Conservation (phyloP, 2,329 filamentous ascomycete genomes). For the Plectosphaerella plurivora region DNA sequence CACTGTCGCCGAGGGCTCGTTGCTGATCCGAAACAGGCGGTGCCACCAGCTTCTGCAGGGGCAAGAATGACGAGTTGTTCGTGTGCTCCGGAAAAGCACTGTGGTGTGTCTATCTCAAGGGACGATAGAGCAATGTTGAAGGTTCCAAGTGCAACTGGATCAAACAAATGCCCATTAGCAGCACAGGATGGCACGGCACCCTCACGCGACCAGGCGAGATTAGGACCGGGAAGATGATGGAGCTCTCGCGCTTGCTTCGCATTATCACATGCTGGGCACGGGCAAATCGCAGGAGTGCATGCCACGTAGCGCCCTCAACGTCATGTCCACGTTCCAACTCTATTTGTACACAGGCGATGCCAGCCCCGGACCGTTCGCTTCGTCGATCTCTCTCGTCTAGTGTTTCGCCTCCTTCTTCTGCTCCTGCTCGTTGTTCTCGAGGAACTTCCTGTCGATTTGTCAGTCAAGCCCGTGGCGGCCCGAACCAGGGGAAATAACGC, state of each 20-base stretch:
- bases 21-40: slow-evolving; percentile 21
- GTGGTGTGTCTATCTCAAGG: slow-evolving; percentile 26
- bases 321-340: slow-evolving; percentile 5
- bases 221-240: too few species aligned
- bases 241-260: too few species aligned
- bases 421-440: slow-evolving; percentile 36
- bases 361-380: slow-evolving; percentile 5
- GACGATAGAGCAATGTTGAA: too few species aligned
- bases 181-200: too few species aligned
- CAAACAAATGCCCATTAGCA: too few species aligned
- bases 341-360: slow-evolving; percentile 20
- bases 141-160: too few species aligned
- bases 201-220: too few species aligned
- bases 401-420: slow-evolving; percentile 38
- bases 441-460: slow-evolving; percentile 36
- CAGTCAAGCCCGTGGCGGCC: slow-evolving; percentile 6
- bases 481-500: slow-evolving; percentile 19
- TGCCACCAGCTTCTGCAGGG: slow-evolving; percentile 41
- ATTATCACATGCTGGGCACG: too few species aligned
- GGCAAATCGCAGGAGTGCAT: too few species aligned
- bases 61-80: slow-evolving; percentile 35
- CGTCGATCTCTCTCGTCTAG: slow-evolving; percentile 19
- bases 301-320: background rate
- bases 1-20: background rate
- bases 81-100: slow-evolving; percentile 41